Base-by-base conservation (phyloP, 768 basidiomycete genomes). In the Amanita rubescens region DNA sequence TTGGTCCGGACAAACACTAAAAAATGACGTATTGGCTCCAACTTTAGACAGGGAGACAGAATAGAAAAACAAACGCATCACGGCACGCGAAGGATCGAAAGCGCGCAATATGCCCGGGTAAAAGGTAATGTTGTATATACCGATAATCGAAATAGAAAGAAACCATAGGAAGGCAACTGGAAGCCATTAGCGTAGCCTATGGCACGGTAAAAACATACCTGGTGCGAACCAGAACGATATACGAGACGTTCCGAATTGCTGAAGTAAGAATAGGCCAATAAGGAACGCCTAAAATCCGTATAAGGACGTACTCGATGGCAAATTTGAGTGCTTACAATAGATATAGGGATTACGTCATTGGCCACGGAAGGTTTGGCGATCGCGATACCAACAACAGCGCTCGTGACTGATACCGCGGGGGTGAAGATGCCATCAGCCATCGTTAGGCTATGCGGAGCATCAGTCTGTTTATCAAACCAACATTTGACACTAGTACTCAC, bases 361-460 rank as follows among this genome's bases (percentile, higher is more conserved):
- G 60, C 48, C 5, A 85, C 75, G 1, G 68, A 69, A 0, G 79
- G 71, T 39, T 78, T 77, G 12, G 80, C 82, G 14, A 85, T 77
- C 0, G 74, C 80, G 55, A 87, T 82, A 15, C 86, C 85, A 12
- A 70, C 77, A 2, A 87, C 82, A 5, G 84, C 84, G 38, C 79
- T 80, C 0, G 81, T 82, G 10, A 87, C 80, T 0, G 82, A 83
- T 5, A 87, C 83, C 5, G 85, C 82, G 2, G 84, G 82, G 0
- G 84, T 85, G 34, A 87, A 74, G 19, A 84, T 67, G 32, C 85
- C 85, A 56, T 87, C 85, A 0, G 83, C 79, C 69, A 87, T 75
- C 0, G 84, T 84, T 44, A 86, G 67, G 14, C 78, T 76, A 11
- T 39, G 19, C 34, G n/a, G 35, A 46, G 3, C 27, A 22, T 46